A percentile compares a stretch with the other conserved stretches of the same genome.
These are phyloP conservation scores for Acaromyces ingoldii DNA, from an alignment of 1,284 basidiomycete species.

Conservation along the genomic window DNA sequence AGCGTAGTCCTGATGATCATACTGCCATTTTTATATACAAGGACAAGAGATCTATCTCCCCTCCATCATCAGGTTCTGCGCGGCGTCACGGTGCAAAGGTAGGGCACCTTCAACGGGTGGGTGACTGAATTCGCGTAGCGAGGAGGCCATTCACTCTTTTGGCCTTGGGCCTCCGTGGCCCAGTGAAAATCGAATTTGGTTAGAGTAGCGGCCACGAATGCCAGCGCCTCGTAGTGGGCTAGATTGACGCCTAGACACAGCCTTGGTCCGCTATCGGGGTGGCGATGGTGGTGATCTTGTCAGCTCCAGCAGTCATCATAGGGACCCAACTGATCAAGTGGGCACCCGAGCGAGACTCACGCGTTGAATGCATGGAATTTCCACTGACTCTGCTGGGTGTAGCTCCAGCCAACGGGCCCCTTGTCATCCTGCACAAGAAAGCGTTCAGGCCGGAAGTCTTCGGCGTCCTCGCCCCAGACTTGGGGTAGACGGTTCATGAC, in stretches of 20 bases:
- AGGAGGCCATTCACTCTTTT: conserved; percentile 29
- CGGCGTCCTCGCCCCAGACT: conserved; percentile 35
- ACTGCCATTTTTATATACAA: no score
- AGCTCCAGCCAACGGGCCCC: conserved; percentile 6
- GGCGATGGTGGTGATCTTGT: not conserved
- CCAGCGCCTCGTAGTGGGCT: conserved; percentile 33
- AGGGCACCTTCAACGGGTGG: conserved; percentile 18
- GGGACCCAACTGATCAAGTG: no score
- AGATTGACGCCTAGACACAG: conserved; percentile 41
- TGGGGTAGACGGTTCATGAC: conserved; percentile 34
- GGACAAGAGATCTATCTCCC: no score
- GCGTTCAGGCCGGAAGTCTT: conserved; percentile 29
- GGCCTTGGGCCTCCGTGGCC: conserved; percentile 29
- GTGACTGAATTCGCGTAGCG: conserved; percentile 29
- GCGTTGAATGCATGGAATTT: conserved; percentile 37
- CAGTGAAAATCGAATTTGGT: conserved; percentile 28
- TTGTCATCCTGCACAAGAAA: conserved; percentile 31
- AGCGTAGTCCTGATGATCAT: no score
- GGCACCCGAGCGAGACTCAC: no score
- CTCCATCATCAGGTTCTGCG: not conserved
- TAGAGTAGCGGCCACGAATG: conserved; percentile 10
- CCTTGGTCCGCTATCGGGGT: conserved; percentile 24
- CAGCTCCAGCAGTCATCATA: not conserved
- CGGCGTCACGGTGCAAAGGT: not conserved
- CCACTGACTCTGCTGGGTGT: conserved; percentile 32